Evolutionary conservation across 306 rosid genomes (phyloP), one percentile per base, ranked within the genome.

Genomic region (Quillaja saponaria): DNA sequence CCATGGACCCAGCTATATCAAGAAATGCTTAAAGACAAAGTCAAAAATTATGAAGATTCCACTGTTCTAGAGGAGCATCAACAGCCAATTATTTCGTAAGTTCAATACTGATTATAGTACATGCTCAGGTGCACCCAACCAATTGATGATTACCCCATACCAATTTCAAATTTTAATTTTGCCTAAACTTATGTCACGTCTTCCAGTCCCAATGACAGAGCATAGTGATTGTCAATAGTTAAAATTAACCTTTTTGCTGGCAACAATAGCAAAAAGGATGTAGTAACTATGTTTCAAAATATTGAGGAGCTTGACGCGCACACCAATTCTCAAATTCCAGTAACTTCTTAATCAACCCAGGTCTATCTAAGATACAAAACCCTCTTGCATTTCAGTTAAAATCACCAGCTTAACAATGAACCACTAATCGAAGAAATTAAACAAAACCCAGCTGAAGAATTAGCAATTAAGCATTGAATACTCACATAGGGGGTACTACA

Each of bases 401-500:
- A 17, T 11, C 13, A 53, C 8, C 54, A 72, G 58, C 25, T 55
- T 11, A 55, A 19, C 19, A 57, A 47, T 35, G 19, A 56, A 13
- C 40, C 58, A 54, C 37, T 25, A 58, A 81, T 78, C 74, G 73
- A 52, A 58, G n/a, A 74, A 63, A 71, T 58, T 4, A 37, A 34
- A 48, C 21, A 76, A 74, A 76, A 45, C 54, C 67, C 71, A 58
- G 42, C 25, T 16, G 31, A 61, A 18, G 20, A 40, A 25, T 13
- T 1, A 37, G 31, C 20, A 9, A 31, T 21, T 10, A 70, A 28
- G 16, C 8, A 10, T 1, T 6, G 61, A 63, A 25, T 13, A 81
- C 96, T 83, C 72, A 87, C 97, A 66, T 10, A 78, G 69, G 55
- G 72, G 35, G n/a, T n/a, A n/a, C 20, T 78, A 72, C 6, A 83